Conservation (phyloP, 1,284 basidiomycete species). For the Chalciporus sp. region DNA sequence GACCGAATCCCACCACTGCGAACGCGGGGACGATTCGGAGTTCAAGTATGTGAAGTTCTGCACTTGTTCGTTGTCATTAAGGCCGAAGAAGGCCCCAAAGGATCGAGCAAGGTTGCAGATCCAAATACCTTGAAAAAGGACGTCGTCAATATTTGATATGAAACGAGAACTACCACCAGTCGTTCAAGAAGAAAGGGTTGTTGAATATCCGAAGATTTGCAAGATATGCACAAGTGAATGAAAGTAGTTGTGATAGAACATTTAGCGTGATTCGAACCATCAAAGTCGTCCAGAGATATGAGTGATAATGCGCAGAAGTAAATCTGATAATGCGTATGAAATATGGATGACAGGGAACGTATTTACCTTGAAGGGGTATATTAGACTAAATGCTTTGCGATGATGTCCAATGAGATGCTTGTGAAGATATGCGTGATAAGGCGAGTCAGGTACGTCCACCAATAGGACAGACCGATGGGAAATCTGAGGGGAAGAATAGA, state of each 20-base stretch:
- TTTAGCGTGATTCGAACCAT: background rate
- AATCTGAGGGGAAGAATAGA: background rate
- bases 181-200: background rate
- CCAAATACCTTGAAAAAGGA: background rate
- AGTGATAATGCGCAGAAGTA: background rate
- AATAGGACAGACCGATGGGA: conserved; percentile 1
- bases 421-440: conserved; percentile 16
- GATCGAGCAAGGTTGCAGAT: background rate
- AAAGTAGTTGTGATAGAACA: background rate
- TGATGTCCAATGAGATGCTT: conserved; percentile 28
- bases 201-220: background rate
- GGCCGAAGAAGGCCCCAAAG: background rate
- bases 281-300: background rate
- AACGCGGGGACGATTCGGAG: background rate
- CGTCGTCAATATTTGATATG: background rate
- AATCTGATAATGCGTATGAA: conserved; percentile 1
- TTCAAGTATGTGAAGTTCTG: background rate
- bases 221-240: background rate
- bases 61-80: background rate
- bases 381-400: conserved; percentile 15
- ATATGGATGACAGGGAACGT: conserved; percentile 3
- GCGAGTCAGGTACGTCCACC: conserved; percentile 8
- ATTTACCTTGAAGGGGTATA: conserved; percentile 15
- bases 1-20: background rate
- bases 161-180: background rate